Conservation (phyloP, 1,284 basidiomycete species). For the Blastosporella zonata region DNA sequence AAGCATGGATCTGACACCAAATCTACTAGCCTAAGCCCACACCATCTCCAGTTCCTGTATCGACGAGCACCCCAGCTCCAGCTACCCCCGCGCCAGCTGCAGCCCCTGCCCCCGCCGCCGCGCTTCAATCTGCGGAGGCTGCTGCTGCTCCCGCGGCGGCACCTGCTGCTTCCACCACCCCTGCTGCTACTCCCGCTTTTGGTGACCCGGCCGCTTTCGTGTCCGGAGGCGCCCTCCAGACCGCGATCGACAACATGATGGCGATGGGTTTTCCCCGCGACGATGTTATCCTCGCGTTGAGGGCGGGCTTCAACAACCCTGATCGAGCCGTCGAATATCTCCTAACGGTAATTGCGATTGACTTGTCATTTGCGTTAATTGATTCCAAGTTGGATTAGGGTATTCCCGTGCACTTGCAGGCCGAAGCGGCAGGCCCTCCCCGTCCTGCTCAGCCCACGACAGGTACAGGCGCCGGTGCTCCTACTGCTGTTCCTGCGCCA, state of each 20-base stretch:
- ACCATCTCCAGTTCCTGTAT: constrained; percentile 30
- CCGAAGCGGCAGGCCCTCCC: constrained; percentile 39
- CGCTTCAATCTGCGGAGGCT: constrained; percentile 26
- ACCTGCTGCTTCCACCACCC: constrained; percentile 34
- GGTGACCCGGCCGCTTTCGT: constrained; percentile 60
- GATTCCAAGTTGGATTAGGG: constrained; percentile 47
- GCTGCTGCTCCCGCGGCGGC: constrained; percentile 28
- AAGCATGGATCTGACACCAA: constrained; percentile 4
- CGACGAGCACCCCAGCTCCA: constrained; percentile 23
- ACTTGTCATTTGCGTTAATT: constrained; percentile 1
- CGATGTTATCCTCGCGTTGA: constrained; percentile 82
- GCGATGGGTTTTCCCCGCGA: constrained; percentile 96
- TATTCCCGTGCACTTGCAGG: constrained; percentile 73
- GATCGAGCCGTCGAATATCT: constrained; percentile 98
- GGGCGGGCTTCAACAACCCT: constrained; percentile 97
- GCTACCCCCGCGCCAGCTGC: constrained; percentile 29
- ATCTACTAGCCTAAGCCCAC: constrained; percentile 55
- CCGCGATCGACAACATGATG: constrained; percentile 78
- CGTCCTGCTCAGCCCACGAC: constrained; percentile 30
- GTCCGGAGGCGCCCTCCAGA: constrained; percentile 73
- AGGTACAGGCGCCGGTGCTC: constrained; percentile 30
- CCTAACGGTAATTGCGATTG: constrained; percentile 72
- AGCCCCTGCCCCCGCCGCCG: constrained; percentile 26
- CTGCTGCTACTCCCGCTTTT: constrained; percentile 39
- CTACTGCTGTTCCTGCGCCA: constrained; percentile 37